A percentile compares a stretch with the other conserved stretches of the same genome.
phyloP scores from a whole-genome alignment of 2,329 filamentous ascomycete genomes.

The Lachnellula subtilissima region DNA sequence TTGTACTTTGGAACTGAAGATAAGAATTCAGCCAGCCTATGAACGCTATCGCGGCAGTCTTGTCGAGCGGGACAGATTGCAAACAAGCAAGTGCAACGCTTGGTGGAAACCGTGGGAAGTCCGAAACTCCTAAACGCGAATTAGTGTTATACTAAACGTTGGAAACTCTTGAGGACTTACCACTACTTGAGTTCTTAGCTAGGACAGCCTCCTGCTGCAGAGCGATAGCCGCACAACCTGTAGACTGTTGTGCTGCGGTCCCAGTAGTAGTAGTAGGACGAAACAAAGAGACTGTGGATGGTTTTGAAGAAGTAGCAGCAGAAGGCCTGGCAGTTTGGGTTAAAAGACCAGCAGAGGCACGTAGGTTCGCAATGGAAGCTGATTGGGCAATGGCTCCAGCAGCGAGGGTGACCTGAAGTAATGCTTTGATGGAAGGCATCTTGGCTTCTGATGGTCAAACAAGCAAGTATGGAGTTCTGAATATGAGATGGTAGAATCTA shows the following conservation, averaged over 20 bases:
- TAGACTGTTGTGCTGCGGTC: neutral
- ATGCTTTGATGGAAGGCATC: constrained; percentile 2
- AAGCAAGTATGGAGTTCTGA: neutral
- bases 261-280: neutral
- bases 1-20: constrained; percentile 1
- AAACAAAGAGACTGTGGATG: neutral
- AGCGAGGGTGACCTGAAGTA: neutral
- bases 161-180: neutral
- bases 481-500: neutral
- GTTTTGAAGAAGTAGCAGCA: neutral
- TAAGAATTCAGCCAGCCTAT: neutral
- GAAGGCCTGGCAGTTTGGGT: neutral
- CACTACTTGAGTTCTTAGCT: neutral
- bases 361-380: neutral
- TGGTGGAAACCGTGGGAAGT: neutral
- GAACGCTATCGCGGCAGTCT: neutral
- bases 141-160: neutral
- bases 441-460: neutral
- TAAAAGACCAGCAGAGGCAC: neutral
- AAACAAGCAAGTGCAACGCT: constrained; percentile 1
- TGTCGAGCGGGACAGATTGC: neutral
- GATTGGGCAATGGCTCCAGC: constrained; percentile 3
- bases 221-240: neutral
- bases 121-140: neutral
- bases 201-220: neutral